Conservation (phyloP, 371 early-diverging fungal genomes). For the Apophysomyces variabilis region DNA sequence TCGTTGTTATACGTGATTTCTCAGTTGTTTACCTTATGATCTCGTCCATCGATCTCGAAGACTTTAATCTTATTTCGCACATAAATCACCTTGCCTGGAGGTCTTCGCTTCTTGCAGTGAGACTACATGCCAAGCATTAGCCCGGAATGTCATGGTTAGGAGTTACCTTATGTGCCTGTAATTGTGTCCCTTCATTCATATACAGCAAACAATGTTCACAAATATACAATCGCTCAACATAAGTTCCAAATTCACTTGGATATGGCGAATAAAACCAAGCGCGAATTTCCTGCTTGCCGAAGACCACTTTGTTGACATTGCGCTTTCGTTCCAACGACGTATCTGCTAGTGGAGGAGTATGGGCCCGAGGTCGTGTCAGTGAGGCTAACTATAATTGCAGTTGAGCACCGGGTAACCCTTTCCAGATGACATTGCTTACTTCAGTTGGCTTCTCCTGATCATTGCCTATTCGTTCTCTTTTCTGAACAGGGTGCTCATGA, state of each 20-base stretch:
- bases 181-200: slow-evolving; percentile 51
- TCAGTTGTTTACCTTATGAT: slow-evolving; percentile 64
- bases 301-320: slow-evolving; percentile 62
- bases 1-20: slow-evolving; percentile 24
- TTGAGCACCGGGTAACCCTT: background rate
- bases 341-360: slow-evolving; percentile 27
- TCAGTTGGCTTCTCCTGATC: background rate
- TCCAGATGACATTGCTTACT: background rate
- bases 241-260: slow-evolving; percentile 79
- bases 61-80: slow-evolving; percentile 76
- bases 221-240: slow-evolving; percentile 74
- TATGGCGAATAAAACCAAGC: slow-evolving; percentile 97
- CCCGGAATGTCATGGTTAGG: background rate
- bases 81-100: slow-evolving; percentile 93
- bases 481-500: background rate
- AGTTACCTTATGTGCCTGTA: slow-evolving; percentile 57
- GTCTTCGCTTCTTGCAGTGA: slow-evolving; percentile 67
- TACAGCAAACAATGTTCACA: slow-evolving; percentile 91
- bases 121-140: slow-evolving; percentile 25
- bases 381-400: background rate
- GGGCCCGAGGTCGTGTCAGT: background rate
- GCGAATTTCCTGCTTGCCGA: slow-evolving; percentile 73
- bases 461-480: background rate
- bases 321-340: slow-evolving; percentile 26
- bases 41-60: slow-evolving; percentile 92